Percentiles rank a stretch among this genome's conserved stretches.
These are phyloP conservation scores for Rhodotorula toruloides DNA, from an alignment of 768 basidiomycete species.

Conservation along the genomic window DNA sequence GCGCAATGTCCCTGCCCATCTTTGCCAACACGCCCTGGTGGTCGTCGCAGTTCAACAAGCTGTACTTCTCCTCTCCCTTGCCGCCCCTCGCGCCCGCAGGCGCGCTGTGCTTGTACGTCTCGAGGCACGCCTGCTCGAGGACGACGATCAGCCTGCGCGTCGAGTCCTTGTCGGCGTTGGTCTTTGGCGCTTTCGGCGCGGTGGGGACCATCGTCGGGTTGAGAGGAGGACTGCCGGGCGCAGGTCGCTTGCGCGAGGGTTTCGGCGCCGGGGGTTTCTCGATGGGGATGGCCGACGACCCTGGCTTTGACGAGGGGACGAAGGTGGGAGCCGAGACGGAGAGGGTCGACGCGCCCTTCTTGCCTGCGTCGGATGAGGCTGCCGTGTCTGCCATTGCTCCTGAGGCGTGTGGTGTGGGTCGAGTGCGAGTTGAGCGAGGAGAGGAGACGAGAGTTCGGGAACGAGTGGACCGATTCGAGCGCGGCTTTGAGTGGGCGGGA, in stretches of 20 bases:
- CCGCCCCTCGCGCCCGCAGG: slow-evolving; percentile 55
- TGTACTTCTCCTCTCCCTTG: slow-evolving; percentile 80
- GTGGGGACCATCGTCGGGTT: slow-evolving; percentile 42
- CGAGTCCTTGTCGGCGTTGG: slow-evolving; percentile 50
- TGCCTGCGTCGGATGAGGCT: neutral
- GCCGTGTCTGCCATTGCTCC: neutral
- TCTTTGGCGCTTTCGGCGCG: slow-evolving; percentile 41
- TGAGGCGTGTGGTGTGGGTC: neutral
- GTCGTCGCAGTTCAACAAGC: slow-evolving; percentile 94
- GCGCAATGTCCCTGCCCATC: slow-evolving; percentile 94
- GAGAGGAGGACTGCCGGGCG: slow-evolving; percentile 32
- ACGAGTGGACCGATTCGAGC: too few species aligned
- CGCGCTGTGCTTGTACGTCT: slow-evolving; percentile 78
- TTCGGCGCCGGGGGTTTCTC: slow-evolving; percentile 9
- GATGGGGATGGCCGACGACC: slow-evolving; percentile 17
- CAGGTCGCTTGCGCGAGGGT: slow-evolving; percentile 38
- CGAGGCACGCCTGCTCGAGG: slow-evolving; percentile 88
- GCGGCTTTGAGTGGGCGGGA: too few species aligned
- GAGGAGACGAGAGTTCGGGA: too few species aligned
- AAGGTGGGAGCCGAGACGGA: slow-evolving; percentile 29
- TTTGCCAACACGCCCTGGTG: slow-evolving; percentile 95
- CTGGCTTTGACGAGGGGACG: slow-evolving; percentile 21
- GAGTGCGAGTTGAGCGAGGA: neutral
- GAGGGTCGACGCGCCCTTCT: slow-evolving; percentile 8
- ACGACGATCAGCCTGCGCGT: slow-evolving; percentile 75